Evolutionary conservation across 306 rosid genomes (phyloP).

Genomic region (Cucumis cinereus): DNA sequence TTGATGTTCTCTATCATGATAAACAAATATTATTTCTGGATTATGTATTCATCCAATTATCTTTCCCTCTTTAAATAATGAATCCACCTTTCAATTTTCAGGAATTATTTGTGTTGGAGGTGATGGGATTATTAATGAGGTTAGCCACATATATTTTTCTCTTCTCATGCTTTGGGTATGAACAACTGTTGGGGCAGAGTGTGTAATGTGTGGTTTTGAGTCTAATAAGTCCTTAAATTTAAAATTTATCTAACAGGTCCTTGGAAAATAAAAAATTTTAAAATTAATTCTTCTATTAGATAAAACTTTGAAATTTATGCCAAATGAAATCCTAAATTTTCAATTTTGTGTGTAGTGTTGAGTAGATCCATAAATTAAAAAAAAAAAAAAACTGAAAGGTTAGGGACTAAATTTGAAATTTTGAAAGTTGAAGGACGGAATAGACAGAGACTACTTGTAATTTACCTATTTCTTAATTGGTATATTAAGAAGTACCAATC

Average conservation of each 20-base stretch:
- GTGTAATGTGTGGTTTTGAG: neutral
- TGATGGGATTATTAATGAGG: constrained; percentile 99
- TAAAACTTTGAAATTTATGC: neutral
- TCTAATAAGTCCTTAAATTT: too few relatives aligned
- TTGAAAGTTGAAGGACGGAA: neutral
- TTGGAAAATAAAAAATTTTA: too few relatives aligned
- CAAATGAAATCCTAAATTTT: too few relatives aligned
- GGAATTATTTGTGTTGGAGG: constrained; percentile 99
- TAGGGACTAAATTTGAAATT: too few relatives aligned
- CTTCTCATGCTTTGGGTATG: neutral
- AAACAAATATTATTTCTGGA: constrained; percentile 7
- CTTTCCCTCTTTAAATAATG: constrained; percentile 11
- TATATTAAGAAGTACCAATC: neutral
- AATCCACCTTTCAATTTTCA: constrained; percentile 19
- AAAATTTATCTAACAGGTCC: neutral
- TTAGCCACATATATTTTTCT: constrained; percentile 18
- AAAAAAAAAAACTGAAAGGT: too few relatives aligned
- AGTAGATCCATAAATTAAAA: neutral
- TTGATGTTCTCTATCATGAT: constrained; percentile 7
- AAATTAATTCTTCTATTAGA: neutral
- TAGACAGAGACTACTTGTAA: neutral
- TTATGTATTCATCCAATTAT: constrained; percentile 13
- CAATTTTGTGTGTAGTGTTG: too few relatives aligned
- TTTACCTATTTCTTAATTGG: neutral
- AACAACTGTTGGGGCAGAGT: neutral